Conservation (phyloP, 2,329 filamentous ascomycete genomes). For the Ciborinia camelliae region DNA sequence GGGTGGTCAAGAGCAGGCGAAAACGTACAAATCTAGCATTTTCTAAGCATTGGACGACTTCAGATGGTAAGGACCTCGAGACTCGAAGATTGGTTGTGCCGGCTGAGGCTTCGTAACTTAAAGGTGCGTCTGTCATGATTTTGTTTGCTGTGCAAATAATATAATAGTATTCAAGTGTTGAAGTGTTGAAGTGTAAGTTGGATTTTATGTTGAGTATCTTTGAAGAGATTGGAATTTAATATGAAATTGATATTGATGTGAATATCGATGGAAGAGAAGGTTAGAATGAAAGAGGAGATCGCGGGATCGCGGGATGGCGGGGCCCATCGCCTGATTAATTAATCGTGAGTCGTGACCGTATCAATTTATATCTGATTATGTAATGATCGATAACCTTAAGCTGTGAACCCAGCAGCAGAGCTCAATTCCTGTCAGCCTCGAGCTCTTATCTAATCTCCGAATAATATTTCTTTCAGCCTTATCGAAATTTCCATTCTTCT, state of each 20-base stretch:
- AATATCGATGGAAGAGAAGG: constrained; percentile 1
- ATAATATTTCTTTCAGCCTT: not conserved
- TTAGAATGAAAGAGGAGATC: not conserved
- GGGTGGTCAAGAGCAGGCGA: not conserved
- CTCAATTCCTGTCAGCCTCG: not conserved
- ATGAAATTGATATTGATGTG: not conserved
- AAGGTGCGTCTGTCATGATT: constrained; percentile 29
- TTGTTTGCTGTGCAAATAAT: no score
- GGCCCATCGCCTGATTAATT: no score
- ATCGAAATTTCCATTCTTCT: not conserved
- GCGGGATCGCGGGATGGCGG: not conserved
- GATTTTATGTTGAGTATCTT: not conserved
- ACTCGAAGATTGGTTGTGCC: constrained; percentile 63
- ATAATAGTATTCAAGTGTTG: no score
- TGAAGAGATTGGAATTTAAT: not conserved
- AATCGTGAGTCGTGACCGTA: no score
- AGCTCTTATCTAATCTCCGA: constrained; percentile 12
- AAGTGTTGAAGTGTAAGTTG: not conserved
- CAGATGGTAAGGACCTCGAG: constrained; percentile 68
- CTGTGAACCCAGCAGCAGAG: not conserved
- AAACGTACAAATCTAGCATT: constrained; percentile 85
- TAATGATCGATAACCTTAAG: not conserved
- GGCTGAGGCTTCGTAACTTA: constrained; percentile 73
- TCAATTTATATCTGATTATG: not conserved
- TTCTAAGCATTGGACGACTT: constrained; percentile 86